phyloP scores from a whole-genome alignment of 2,329 filamentous ascomycete genomes.

The Ceratocystiopsis brevicomis region DNA sequence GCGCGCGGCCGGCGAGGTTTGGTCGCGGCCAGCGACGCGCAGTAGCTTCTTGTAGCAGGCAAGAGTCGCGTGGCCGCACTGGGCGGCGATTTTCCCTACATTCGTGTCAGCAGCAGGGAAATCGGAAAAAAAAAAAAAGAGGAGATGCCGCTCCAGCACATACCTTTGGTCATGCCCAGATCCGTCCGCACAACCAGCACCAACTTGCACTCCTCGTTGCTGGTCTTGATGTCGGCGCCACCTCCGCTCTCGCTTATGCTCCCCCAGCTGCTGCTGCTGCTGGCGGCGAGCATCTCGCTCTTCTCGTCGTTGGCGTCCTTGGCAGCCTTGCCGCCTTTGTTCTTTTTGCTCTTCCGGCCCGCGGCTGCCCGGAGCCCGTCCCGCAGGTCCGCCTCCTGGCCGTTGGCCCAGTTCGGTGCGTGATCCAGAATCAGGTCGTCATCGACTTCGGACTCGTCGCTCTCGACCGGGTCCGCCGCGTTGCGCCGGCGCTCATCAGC shows the following conservation, averaged over 20 bases:
- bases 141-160: slow-evolving; percentile 9
- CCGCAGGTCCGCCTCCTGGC: slow-evolving; percentile 35
- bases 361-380: slow-evolving; percentile 30
- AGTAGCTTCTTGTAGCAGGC: slow-evolving; percentile 84
- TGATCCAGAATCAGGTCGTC: slow-evolving; percentile 43
- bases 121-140: background rate
- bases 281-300: slow-evolving; percentile 11
- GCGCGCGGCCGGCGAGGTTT: slow-evolving; percentile 33
- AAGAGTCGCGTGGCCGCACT: slow-evolving; percentile 88
- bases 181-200: slow-evolving; percentile 86
- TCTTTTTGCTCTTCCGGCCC: slow-evolving; percentile 13
- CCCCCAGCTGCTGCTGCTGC: slow-evolving; percentile 11
- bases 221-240: slow-evolving; percentile 18
- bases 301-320: slow-evolving; percentile 11
- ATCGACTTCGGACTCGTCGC: slow-evolving; percentile 49
- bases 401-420: slow-evolving; percentile 48
- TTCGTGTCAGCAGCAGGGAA: background rate
- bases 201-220: slow-evolving; percentile 76
- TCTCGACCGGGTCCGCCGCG: slow-evolving; percentile 42
- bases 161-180: slow-evolving; percentile 93
- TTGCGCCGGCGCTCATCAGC: slow-evolving; percentile 36
- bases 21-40: slow-evolving; percentile 28
- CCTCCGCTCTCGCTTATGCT: slow-evolving; percentile 16
- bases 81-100: slow-evolving; percentile 86
- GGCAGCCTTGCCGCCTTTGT: slow-evolving; percentile 10